Evolutionary conservation across 148 eudicot genomes (phyloP).

Genomic region (Pouteria glomerata): DNA sequence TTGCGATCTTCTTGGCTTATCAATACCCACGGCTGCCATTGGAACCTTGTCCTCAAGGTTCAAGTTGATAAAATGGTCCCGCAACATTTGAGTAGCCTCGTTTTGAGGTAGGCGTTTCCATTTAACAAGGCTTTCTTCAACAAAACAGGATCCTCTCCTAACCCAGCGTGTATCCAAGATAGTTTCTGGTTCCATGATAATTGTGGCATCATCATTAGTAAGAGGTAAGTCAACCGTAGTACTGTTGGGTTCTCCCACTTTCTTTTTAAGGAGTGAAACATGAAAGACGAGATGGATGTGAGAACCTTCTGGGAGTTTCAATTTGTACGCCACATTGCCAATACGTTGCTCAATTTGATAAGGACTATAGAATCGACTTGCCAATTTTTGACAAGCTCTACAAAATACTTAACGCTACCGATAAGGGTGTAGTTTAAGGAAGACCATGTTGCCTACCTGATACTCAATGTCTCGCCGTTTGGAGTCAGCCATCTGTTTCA

Average conservation of each 20-base stretch:
- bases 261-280: not conserved
- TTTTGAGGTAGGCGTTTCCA: not conserved
- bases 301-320: not conserved
- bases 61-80: too few species aligned
- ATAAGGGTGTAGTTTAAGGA: not conserved
- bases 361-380: not conserved
- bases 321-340: conserved; percentile 1
- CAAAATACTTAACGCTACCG: not conserved
- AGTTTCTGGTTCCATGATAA: not conserved
- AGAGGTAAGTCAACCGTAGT: not conserved
- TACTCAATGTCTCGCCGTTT: conserved; percentile 2
- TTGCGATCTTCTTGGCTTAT: too few species aligned
- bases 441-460: not conserved
- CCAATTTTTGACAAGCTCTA: not conserved
- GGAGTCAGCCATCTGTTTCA: not conserved
- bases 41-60: too few species aligned
- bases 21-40: too few species aligned
- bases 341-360: not conserved
- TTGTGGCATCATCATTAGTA: not conserved
- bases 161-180: not conserved
- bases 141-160: not conserved
- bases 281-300: not conserved
- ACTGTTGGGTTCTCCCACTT: not conserved
- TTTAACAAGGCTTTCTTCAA: not conserved
- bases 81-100: too few species aligned